These are phyloP conservation scores for Neurospora sp. DNA, from an alignment of 495 filamentous ascomycete genomes.

Conservation along the genomic window DNA sequence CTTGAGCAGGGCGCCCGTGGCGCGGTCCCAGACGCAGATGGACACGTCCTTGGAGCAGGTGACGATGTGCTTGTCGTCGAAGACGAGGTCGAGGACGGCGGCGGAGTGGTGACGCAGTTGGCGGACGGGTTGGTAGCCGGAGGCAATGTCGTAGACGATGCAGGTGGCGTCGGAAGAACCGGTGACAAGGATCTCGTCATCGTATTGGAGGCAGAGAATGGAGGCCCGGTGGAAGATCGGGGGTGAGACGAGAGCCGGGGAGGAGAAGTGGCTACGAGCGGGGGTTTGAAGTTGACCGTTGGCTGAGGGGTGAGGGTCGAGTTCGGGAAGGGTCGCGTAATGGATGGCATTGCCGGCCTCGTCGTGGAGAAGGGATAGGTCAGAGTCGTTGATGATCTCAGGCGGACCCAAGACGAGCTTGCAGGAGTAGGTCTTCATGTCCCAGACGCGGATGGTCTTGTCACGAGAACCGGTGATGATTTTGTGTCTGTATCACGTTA, in stretches of 20 bases:
- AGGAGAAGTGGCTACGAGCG: constrained; percentile 28
- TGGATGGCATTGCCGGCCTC: constrained; percentile 32
- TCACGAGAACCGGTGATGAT: constrained; percentile 96
- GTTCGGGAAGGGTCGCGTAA: constrained; percentile 36
- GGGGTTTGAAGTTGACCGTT: constrained; percentile 10
- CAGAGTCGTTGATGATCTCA: constrained; percentile 39
- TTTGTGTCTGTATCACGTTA: constrained; percentile 44
- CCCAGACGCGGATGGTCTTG: constrained; percentile 90
- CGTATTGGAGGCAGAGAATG: constrained; percentile 90
- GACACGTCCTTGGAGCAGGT: constrained; percentile 91
- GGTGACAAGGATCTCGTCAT: constrained; percentile 84
- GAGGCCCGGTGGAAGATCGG: constrained; percentile 67
- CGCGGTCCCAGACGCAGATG: constrained; percentile 87
- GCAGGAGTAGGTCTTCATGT: constrained; percentile 76
- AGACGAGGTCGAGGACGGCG: constrained; percentile 85
- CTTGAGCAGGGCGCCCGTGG: constrained; percentile 59
- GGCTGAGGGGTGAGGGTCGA: constrained; percentile 10
- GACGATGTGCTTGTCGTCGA: constrained; percentile 84
- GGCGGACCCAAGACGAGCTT: constrained; percentile 63
- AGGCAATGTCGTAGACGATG: constrained; percentile 79
- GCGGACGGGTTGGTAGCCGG: constrained; percentile 64
- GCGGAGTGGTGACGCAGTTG: constrained; percentile 69
- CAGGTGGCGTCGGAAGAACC: constrained; percentile 87
- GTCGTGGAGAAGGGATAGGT: constrained; percentile 30
- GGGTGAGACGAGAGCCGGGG: constrained; percentile 38